These are phyloP conservation scores for Coelastrella sp. DNA, from an alignment of 139 green algal species.

Conservation along the genomic window DNA sequence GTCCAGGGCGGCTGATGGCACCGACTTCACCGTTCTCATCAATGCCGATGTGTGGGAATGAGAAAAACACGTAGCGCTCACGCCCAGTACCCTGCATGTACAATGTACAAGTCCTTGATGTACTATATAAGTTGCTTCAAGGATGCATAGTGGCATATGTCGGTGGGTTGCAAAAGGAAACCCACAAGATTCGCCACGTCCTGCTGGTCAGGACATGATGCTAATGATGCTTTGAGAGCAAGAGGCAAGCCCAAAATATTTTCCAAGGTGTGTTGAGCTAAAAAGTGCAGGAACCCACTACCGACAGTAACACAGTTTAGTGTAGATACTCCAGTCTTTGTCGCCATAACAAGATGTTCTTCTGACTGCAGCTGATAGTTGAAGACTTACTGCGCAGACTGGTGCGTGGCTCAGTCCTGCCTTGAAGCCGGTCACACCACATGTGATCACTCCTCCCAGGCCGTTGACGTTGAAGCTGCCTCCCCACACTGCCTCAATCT, in stretches of 20 bases:
- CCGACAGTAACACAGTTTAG: too few species aligned
- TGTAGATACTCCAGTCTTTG: too few species aligned
- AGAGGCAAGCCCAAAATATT: too few species aligned
- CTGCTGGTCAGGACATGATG: too few species aligned
- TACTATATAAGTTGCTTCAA: background rate
- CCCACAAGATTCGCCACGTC: background rate
- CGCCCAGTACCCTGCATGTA: constrained; percentile 57
- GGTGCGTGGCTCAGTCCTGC: constrained; percentile 67
- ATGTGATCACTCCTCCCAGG: constrained; percentile 86
- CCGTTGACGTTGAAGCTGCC: constrained; percentile 86
- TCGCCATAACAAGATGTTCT: too few species aligned
- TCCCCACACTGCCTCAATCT: constrained; percentile 84
- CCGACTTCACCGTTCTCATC: constrained; percentile 76
- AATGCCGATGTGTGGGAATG: constrained; percentile 93
- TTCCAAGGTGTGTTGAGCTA: too few species aligned
- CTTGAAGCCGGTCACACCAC: constrained; percentile 80
- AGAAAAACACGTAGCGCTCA: constrained; percentile 93
- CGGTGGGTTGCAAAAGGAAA: too few species aligned
- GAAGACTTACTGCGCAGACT: constrained; percentile 42
- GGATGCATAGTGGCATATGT: too few species aligned
- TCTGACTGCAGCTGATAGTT: background rate
- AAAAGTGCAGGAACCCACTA: too few species aligned
- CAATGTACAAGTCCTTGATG: too few species aligned
- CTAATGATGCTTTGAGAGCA: too few species aligned
- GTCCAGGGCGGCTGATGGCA: constrained; percentile 72